Percentiles rank a stretch among this genome's conserved stretches.
phyloP scores from a whole-genome alignment of 1,284 basidiomycete genomes.

The Ceratorhiza oryzae-sativae region DNA sequence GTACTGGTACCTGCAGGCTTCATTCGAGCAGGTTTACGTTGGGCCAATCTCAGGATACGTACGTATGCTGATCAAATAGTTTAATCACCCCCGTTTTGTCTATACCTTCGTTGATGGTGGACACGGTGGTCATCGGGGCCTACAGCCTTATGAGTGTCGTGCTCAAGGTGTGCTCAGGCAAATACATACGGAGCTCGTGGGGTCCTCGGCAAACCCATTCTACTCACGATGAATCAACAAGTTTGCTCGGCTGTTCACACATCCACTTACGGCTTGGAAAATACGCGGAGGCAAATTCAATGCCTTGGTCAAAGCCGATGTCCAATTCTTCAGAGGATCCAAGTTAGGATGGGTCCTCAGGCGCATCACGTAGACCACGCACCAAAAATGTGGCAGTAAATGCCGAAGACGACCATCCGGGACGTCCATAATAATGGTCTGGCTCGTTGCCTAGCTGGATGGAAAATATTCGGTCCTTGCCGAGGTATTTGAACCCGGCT shows the following conservation, averaged over 20 bases:
- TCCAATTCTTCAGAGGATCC: slow-evolving; percentile 48
- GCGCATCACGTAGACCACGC: slow-evolving; percentile 14
- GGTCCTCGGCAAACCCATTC: slow-evolving; percentile 49
- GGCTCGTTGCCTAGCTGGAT: slow-evolving; percentile 53
- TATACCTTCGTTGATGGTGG: slow-evolving; percentile 50
- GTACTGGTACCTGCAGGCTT: slow-evolving; percentile 50
- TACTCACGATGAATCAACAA: neutral
- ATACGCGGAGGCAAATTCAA: slow-evolving; percentile 48
- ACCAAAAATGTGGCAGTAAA: slow-evolving; percentile 51
- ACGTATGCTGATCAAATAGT: slow-evolving; percentile 52
- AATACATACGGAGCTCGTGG: slow-evolving; percentile 44
- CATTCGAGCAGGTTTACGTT: neutral
- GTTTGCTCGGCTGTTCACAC: neutral
- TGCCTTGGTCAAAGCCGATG: slow-evolving; percentile 47
- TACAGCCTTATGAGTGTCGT: neutral
- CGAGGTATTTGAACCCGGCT: slow-evolving; percentile 49
- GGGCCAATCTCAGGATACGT: slow-evolving; percentile 28
- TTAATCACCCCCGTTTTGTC: slow-evolving; percentile 49
- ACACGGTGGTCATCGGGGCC: slow-evolving; percentile 50
- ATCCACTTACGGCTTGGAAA: slow-evolving; percentile 48
- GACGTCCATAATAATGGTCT: slow-evolving; percentile 51
- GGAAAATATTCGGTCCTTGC: slow-evolving; percentile 49
- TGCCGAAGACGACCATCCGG: slow-evolving; percentile 49
- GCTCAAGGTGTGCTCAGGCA: neutral
- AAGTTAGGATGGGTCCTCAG: neutral